Evolutionary conservation across 805 yeast genomes (phyloP).

Genomic region (Tetrapisispora arboricola): DNA sequence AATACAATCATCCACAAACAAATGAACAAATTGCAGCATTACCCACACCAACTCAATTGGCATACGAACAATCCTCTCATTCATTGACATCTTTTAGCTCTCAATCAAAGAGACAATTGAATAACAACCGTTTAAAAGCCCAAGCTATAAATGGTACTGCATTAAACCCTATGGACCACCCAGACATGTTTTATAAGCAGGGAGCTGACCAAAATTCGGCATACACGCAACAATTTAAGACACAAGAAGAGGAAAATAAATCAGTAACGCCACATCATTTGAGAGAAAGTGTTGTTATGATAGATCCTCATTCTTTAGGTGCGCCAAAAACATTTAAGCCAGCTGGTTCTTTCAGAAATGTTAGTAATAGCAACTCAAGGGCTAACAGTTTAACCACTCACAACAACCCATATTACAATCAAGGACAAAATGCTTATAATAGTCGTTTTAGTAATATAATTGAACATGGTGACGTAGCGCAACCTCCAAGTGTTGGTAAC

Average conservation of each 20-base stretch:
- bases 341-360: slow-evolving; percentile 48
- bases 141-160: slow-evolving; percentile 26
- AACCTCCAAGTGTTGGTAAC: slow-evolving; percentile 21
- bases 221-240: neutral
- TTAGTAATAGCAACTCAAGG: slow-evolving; percentile 28
- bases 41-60: slow-evolving; percentile 32
- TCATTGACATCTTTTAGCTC: slow-evolving; percentile 25
- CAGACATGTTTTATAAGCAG: slow-evolving; percentile 30
- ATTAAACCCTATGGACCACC: slow-evolving; percentile 35
- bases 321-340: slow-evolving; percentile 48
- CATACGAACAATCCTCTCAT: slow-evolving; percentile 22
- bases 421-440: slow-evolving; percentile 9
- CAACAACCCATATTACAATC: slow-evolving; percentile 11
- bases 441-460: slow-evolving; percentile 22
- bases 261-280: slow-evolving; percentile 37
- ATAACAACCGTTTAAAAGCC: slow-evolving; percentile 8
- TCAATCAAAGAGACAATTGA: slow-evolving; percentile 23
- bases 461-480: slow-evolving; percentile 18
- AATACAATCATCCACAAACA: slow-evolving; percentile 23
- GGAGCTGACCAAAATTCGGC: neutral
- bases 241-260: neutral
- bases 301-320: slow-evolving; percentile 57
- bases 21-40: slow-evolving; percentile 27
- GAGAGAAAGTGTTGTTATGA: slow-evolving; percentile 68
- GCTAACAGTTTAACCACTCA: slow-evolving; percentile 29